phyloP scores from a whole-genome alignment of 768 basidiomycete genomes.

The Mycena albidolilacea region DNA sequence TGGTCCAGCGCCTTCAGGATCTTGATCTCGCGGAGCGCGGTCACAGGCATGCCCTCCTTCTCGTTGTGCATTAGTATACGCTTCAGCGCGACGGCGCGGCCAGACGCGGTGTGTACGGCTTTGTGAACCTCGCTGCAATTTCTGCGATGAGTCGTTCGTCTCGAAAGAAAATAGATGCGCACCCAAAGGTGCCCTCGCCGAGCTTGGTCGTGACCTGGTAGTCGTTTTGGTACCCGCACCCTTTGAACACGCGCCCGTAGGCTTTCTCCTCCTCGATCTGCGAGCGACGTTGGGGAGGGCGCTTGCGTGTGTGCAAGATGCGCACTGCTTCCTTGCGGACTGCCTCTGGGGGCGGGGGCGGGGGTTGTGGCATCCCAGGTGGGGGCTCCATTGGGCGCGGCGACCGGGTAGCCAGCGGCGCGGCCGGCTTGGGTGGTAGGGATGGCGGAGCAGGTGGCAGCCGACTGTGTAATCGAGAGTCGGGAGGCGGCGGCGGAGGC shows the following conservation, averaged over 20 bases:
- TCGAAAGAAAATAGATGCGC: conserved; percentile 19
- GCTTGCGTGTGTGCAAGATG: conserved; percentile 49
- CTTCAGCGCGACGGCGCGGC: conserved; percentile 86
- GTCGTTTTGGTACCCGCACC: conserved; percentile 80
- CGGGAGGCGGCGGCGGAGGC: conserved; percentile 49
- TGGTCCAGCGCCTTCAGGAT: conserved; percentile 93
- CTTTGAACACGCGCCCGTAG: conserved; percentile 77
- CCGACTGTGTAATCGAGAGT: conserved; percentile 44
- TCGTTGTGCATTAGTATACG: conserved; percentile 97
- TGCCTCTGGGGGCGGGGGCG: conserved; percentile 32
- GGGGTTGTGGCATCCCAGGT: conserved; percentile 38
- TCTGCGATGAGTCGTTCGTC: conserved; percentile 15
- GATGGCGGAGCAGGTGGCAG: conserved; percentile 55
- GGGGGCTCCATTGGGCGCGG: conserved; percentile 55
- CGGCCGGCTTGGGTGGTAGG: conserved; percentile 61
- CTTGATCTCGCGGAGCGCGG: conserved; percentile 96
- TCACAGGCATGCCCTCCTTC: conserved; percentile 97
- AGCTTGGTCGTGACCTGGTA: conserved; percentile 90
- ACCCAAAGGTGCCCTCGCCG: conserved; percentile 98
- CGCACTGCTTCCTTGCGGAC: conserved; percentile 41
- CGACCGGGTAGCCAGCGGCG: conserved; percentile 63
- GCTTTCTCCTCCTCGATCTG: conserved; percentile 76
- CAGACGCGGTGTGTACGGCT: conserved; percentile 76
- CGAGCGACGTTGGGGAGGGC: conserved; percentile 64
- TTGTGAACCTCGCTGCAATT: conserved; percentile 89